Base-by-base conservation (phyloP, 2,329 filamentous ascomycete genomes). In the Simplicillium sp. region DNA sequence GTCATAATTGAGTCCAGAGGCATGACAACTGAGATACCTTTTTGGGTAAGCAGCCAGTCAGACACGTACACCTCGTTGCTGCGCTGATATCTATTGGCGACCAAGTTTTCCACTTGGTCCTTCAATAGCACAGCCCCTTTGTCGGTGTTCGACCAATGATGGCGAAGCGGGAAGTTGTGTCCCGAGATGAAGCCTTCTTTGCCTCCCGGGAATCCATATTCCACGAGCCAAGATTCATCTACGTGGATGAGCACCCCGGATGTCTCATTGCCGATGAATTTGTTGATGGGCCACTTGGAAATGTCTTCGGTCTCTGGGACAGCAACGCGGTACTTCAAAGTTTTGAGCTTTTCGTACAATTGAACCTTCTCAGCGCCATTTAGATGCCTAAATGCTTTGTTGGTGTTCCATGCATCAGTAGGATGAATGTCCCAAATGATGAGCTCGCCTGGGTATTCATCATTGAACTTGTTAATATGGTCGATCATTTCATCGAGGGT, bases 381-480 rank as follows among this genome's bases (percentile, higher is more conserved):
- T 14, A 51, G 33, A 1, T 11, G 3, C 4, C 29, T 13, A n/a
- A 32, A 47, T 7, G n/a, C 11, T 11, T 36, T 37, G 12, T 35
- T 14, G 3, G 15, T 36, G 20, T 25, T 25, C 20, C 20, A 25
- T 38, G 37, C 35, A 2, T 50, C 46, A 3, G 7, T 8, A 25
- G 44, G 34, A 29, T 57, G 47, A 11, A 62, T 42, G 37, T 62
- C 58, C 41, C 50, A 49, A 41, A 62, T 59, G 49, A 57, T 49
- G 36, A 61, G 48, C 44, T 62, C 59, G 11, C 59, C 58, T 3
- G 58, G 57, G 16, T 49, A 36, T 6, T 52, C 33, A 0, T 42
- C 25, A 36, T 53, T 56, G 46, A 59, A 62, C 4, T 43, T 20
- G 43, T 59, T 60, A 42, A 59, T 45, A 3, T 46, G 42, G 4